Percentiles rank a stretch among this genome's conserved stretches.
Evolutionary conservation across 345 rosid species (phyloP).

Genomic region (Triadica sebifera): DNA sequence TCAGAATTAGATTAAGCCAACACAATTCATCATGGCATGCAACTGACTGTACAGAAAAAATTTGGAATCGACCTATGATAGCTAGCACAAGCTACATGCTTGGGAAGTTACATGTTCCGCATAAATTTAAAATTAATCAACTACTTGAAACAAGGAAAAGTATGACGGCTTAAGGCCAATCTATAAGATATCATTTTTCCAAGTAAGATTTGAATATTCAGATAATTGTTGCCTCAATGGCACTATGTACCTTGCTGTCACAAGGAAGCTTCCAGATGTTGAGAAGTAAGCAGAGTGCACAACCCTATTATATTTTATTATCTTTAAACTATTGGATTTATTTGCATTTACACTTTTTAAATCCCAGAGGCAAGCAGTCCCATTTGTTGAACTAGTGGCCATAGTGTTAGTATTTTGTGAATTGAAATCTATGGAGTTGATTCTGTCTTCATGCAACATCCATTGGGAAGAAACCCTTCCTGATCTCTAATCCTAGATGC

Average conservation of each 20-base stretch:
- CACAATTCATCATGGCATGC: neutral
- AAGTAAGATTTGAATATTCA: neutral
- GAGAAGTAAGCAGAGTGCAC: constrained; percentile 91
- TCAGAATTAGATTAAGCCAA: neutral
- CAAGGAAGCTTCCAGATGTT: constrained; percentile 68
- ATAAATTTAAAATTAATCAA: neutral
- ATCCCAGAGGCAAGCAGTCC: constrained; percentile 84
- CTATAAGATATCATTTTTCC: neutral
- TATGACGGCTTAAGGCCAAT: neutral
- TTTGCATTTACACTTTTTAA: constrained; percentile 48
- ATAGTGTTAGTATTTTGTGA: constrained; percentile 52
- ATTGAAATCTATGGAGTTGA: constrained; percentile 76
- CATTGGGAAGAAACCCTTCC: constrained; percentile 44
- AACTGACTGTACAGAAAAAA: neutral
- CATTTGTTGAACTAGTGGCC: constrained; percentile 81
- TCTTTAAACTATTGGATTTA: constrained; percentile 40
- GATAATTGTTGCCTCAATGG: neutral
- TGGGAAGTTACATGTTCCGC: neutral
- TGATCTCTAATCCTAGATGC: constrained; percentile 57
- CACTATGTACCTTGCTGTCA: constrained; percentile 60
- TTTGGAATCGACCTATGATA: neutral
- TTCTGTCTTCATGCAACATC: constrained; percentile 64
- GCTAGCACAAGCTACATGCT: neutral
- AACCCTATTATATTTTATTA: constrained; percentile 46
- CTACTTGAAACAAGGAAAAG: neutral